These are phyloP conservation scores for Malus orientalis DNA, from an alignment of 306 rosid species.

Conservation along the genomic window DNA sequence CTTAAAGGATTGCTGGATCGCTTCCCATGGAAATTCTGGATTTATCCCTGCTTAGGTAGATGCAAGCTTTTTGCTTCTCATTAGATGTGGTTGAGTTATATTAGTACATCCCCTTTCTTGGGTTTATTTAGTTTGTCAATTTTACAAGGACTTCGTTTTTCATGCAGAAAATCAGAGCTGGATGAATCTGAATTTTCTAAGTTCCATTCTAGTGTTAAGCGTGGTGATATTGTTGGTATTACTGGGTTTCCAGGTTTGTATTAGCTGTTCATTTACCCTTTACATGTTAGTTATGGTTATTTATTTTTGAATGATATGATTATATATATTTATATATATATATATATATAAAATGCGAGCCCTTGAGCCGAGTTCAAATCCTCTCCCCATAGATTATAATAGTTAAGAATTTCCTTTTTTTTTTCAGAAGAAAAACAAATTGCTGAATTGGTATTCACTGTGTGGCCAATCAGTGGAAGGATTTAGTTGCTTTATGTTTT, in stretches of 20 bases:
- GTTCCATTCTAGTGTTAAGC: conserved; percentile 71
- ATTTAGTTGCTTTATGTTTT: neutral
- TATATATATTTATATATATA: too few species aligned
- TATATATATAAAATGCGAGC: too few species aligned
- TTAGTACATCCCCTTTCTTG: neutral
- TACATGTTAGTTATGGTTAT: neutral
- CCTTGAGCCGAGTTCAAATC: too few species aligned
- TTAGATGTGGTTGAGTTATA: neutral
- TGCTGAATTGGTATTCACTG: neutral
- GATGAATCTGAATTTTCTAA: conserved; percentile 57
- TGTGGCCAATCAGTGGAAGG: neutral
- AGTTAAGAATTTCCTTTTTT: too few species aligned
- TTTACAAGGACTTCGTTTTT: conserved; percentile 14
- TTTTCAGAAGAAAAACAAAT: neutral
- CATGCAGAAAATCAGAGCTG: conserved; percentile 56
- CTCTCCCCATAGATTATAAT: too few species aligned
- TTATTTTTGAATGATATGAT: neutral
- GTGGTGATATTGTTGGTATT: conserved; percentile 79
- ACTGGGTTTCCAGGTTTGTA: conserved; percentile 78
- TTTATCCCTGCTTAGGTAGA: neutral
- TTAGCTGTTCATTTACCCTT: neutral
- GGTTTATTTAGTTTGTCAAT: neutral
- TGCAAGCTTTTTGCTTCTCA: neutral
- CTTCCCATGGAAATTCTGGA: neutral
- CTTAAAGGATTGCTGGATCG: neutral